Evolutionary conservation across 345 rosid species (phyloP).

Genomic region (Cardamine resedifolia): DNA sequence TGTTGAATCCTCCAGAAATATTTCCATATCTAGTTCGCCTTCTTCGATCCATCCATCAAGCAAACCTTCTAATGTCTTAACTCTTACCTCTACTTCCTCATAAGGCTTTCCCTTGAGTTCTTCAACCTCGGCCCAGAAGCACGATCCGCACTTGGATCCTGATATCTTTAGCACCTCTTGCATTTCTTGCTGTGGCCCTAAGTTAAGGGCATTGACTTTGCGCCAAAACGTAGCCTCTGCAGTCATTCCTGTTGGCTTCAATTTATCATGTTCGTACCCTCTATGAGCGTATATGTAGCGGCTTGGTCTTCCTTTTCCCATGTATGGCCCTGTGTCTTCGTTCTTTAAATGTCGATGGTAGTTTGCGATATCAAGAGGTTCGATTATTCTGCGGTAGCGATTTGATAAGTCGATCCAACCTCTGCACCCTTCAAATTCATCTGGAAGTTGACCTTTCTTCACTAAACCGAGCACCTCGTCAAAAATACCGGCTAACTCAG

Average conservation of each 20-base stretch:
- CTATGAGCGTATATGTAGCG: slow-evolving; percentile 61
- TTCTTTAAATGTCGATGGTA: slow-evolving; percentile 76
- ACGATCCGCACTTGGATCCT: slow-evolving; percentile 43
- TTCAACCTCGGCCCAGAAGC: slow-evolving; percentile 83
- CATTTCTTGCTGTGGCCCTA: background rate
- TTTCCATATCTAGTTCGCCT: slow-evolving; percentile 20
- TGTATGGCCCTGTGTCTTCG: slow-evolving; percentile 80
- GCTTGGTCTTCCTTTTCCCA: slow-evolving; percentile 61
- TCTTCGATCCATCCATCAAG: slow-evolving; percentile 42
- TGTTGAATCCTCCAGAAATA: slow-evolving; percentile 50
- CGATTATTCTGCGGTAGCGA: slow-evolving; percentile 51
- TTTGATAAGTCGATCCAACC: slow-evolving; percentile 53
- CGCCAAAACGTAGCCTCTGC: background rate
- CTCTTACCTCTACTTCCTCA: slow-evolving; percentile 7
- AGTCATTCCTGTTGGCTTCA: slow-evolving; percentile 9
- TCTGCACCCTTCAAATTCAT: slow-evolving; percentile 45
- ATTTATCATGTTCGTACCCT: slow-evolving; percentile 54
- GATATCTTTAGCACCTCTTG: background rate
- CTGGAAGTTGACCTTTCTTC: slow-evolving; percentile 63
- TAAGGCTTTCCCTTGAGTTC: slow-evolving; percentile 46
- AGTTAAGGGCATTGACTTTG: slow-evolving; percentile 10
- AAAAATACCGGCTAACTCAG: slow-evolving; percentile 65
- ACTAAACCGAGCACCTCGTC: slow-evolving; percentile 71
- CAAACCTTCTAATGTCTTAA: slow-evolving; percentile 26
- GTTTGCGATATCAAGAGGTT: slow-evolving; percentile 79